Evolutionary conservation across 202 grass and related monocot species (phyloP).

Genomic region (Setaria viridis): DNA sequence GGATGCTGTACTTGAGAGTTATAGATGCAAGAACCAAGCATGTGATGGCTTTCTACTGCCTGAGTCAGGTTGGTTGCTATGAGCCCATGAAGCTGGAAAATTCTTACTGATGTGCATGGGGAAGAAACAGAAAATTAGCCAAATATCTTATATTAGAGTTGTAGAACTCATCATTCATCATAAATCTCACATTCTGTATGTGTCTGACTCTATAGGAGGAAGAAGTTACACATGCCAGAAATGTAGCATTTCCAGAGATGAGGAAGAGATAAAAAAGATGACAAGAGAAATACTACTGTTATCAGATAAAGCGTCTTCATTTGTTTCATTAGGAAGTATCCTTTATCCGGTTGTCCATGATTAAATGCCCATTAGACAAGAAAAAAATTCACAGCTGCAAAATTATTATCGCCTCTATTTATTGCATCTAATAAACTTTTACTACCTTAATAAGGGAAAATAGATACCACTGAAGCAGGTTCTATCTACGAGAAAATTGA

Average conservation of each 20-base stretch:
- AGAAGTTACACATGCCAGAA: conserved; percentile 73
- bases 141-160: conserved; percentile 15
- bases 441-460: conserved; percentile 56
- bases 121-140: not conserved
- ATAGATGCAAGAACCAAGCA: conserved; percentile 72
- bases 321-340: conserved; percentile 77
- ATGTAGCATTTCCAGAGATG: conserved; percentile 72
- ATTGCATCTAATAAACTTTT: conserved; percentile 20
- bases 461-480: conserved; percentile 76
- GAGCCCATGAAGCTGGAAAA: not conserved
- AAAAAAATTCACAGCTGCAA: not conserved
- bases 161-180: not conserved
- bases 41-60: conserved; percentile 70
- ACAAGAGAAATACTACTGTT: conserved; percentile 53
- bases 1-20: conserved; percentile 72
- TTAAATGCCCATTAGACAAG: conserved; percentile 5
- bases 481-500: conserved; percentile 68
- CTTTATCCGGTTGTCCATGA: conserved; percentile 38
- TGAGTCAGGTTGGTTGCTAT: conserved; percentile 56
- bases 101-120: conserved; percentile 1
- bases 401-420: not conserved
- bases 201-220: conserved; percentile 56
- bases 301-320: conserved; percentile 65
- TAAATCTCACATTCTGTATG: conserved; percentile 29
- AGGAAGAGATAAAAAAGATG: conserved; percentile 60